Evolutionary conservation across 1,284 basidiomycete genomes (phyloP).

Genomic region (Caloboletus inedulis): DNA sequence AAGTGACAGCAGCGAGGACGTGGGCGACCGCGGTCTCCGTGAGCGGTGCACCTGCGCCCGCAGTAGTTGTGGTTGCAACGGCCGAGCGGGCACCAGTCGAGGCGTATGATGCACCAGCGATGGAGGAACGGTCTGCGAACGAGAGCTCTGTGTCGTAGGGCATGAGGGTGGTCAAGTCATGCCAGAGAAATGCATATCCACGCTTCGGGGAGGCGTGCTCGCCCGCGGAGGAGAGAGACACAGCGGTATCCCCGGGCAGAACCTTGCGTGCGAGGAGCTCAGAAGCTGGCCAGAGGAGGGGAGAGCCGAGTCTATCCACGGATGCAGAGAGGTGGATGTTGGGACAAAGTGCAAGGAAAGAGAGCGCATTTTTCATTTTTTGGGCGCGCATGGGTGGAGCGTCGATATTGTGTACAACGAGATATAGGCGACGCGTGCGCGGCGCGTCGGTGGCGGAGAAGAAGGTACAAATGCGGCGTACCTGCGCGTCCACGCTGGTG

Average conservation of each 20-base stretch:
- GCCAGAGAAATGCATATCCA: conserved; percentile 84
- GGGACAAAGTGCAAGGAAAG: conserved; percentile 66
- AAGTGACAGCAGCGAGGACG: conserved; percentile 81
- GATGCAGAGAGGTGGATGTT: conserved; percentile 79
- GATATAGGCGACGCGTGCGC: conserved; percentile 52
- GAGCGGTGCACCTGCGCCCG: conserved; percentile 43
- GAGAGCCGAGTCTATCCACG: conserved; percentile 80
- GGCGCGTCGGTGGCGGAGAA: conserved; percentile 42
- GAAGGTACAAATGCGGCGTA: conserved; percentile 61
- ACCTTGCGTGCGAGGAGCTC: conserved; percentile 50
- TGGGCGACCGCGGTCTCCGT: conserved; percentile 81
- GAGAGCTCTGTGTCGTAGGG: conserved; percentile 80
- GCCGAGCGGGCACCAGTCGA: conserved; percentile 38
- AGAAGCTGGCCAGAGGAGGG: conserved; percentile 71
- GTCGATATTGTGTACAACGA: conserved; percentile 89
- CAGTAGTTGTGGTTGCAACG: conserved; percentile 33
- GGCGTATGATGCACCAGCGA: conserved; percentile 48
- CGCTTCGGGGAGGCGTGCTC: conserved; percentile 35
- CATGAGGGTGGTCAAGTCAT: conserved; percentile 80
- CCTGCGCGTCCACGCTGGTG: conserved; percentile 54
- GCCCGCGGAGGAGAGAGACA: background rate
- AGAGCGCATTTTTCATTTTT: conserved; percentile 61
- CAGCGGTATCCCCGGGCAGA: conserved; percentile 6
- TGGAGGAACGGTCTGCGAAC: conserved; percentile 60
- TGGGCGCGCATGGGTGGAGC: conserved; percentile 61